Evolutionary conservation across 2,329 filamentous ascomycete species (phyloP).

Genomic region (Colletotrichum sojae): DNA sequence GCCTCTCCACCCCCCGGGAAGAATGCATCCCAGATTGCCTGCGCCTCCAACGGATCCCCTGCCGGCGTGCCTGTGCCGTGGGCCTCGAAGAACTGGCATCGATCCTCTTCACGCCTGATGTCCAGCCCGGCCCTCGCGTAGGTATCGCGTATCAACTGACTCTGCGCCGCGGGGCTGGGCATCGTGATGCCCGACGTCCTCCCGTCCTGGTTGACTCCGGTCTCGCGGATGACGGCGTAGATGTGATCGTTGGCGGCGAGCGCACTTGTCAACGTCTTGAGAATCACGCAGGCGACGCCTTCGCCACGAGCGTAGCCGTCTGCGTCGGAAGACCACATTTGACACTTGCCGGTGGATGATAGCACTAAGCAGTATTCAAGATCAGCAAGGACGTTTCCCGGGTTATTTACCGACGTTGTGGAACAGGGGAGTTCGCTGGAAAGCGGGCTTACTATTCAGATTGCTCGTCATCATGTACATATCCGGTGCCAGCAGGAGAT

Average conservation of each 20-base stretch:
- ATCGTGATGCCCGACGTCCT: constrained; percentile 49
- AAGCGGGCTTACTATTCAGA: constrained; percentile 35
- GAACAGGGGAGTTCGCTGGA: not conserved
- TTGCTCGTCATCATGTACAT: constrained; percentile 22
- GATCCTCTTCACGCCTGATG: constrained; percentile 28
- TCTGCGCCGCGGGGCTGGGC: constrained; percentile 50
- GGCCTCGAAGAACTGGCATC: constrained; percentile 45
- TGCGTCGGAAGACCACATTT: constrained; percentile 59
- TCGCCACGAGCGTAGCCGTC: constrained; percentile 69
- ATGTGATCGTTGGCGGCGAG: constrained; percentile 49
- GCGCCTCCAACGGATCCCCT: constrained; percentile 55
- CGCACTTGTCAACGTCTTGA: constrained; percentile 62
- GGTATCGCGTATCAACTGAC: constrained; percentile 44
- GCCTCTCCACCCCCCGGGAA: not conserved
- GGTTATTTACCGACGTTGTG: too few species aligned
- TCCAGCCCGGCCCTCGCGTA: constrained; percentile 43
- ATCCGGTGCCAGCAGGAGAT: constrained; percentile 40
- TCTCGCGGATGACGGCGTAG: constrained; percentile 44
- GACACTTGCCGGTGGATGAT: constrained; percentile 51
- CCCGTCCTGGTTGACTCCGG: constrained; percentile 34
- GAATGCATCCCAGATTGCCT: constrained; percentile 46
- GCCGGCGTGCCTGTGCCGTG: constrained; percentile 57
- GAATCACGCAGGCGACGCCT: constrained; percentile 60
- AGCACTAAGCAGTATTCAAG: constrained; percentile 46
- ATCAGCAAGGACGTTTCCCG: not conserved